phyloP scores from a whole-genome alignment of 805 yeast species.

The Teunomyces pallodes region DNA sequence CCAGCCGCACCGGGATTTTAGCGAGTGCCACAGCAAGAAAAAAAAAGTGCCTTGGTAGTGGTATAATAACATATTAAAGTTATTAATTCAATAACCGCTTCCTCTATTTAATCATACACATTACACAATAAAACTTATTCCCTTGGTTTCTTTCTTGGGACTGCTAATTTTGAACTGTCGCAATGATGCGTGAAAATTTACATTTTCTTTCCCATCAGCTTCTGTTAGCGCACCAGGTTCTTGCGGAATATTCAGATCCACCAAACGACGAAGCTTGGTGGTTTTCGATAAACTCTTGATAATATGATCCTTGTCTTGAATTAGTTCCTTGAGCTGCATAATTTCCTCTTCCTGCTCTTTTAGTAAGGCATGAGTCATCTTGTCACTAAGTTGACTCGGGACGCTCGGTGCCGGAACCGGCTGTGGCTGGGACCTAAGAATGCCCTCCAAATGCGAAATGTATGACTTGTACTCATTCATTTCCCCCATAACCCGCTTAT shows the following conservation, averaged over 20 bases:
- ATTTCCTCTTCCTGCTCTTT: conserved; percentile 67
- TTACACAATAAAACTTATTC: not conserved
- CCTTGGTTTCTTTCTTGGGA: conserved; percentile 12
- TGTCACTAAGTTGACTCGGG: conserved; percentile 6
- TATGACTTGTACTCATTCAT: conserved; percentile 60
- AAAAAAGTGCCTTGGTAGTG: not conserved
- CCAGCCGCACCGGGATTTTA: too few species aligned
- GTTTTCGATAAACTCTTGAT: conserved; percentile 71
- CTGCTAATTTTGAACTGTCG: conserved; percentile 20
- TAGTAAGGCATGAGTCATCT: conserved; percentile 33
- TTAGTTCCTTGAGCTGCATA: conserved; percentile 54
- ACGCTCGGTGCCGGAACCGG: not conserved
- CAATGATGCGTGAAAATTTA: conserved; percentile 10
- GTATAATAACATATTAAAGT: not conserved
- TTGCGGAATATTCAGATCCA: conserved; percentile 22
- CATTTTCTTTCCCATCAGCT: not conserved
- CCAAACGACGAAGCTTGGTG: conserved; percentile 51
- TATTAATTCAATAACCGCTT: too few species aligned
- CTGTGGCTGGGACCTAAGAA: conserved; percentile 26
- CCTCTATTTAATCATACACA: not conserved
- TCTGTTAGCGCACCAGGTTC: not conserved
- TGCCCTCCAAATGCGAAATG: conserved; percentile 56
- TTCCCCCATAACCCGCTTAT: conserved; percentile 47
- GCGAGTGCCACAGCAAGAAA: too few species aligned
- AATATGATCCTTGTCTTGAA: conserved; percentile 74